phyloP scores from a whole-genome alignment of 352 stramenopile species.

The Globisporangium orthogonon region DNA sequence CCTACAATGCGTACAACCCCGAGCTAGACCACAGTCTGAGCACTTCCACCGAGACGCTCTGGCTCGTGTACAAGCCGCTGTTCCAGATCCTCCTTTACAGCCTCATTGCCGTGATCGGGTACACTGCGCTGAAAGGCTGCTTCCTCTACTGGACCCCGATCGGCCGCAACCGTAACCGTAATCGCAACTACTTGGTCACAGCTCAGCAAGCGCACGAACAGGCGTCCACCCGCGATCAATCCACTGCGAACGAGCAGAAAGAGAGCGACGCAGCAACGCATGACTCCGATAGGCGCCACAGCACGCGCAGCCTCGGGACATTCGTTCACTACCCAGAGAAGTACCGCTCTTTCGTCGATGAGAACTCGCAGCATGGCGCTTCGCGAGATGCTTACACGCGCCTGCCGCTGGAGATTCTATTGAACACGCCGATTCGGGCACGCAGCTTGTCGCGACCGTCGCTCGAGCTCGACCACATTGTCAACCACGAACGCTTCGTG shows the following conservation, averaged over 20 bases:
- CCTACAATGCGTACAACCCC: constrained; percentile 18
- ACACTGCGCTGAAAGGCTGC: constrained; percentile 12
- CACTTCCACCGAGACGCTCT: not conserved
- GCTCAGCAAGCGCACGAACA: not conserved
- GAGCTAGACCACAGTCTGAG: constrained; percentile 8
- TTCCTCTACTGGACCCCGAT: constrained; percentile 2
- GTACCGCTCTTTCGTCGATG: not conserved
- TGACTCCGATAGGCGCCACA: not conserved
- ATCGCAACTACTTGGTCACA: constrained; percentile 5
- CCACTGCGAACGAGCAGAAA: no score
- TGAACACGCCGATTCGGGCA: constrained; percentile 8
- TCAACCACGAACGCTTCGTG: constrained; percentile 8
- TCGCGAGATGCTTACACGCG: constrained; percentile 4
- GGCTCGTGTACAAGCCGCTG: constrained; percentile 17
- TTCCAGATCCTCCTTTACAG: constrained; percentile 9
- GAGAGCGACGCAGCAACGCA: no score
- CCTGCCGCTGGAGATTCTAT: constrained; percentile 4
- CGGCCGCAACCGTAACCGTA: not conserved
- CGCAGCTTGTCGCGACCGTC: not conserved
- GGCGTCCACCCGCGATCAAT: no score
- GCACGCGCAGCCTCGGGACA: not conserved
- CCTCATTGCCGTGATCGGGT: constrained; percentile 9
- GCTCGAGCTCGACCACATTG: constrained; percentile 3
- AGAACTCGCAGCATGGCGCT: not conserved
- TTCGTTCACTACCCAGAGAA: not conserved